phyloP scores from a whole-genome alignment of 176 grass and related monocot genomes.

The Eragrostis nindensis region DNA sequence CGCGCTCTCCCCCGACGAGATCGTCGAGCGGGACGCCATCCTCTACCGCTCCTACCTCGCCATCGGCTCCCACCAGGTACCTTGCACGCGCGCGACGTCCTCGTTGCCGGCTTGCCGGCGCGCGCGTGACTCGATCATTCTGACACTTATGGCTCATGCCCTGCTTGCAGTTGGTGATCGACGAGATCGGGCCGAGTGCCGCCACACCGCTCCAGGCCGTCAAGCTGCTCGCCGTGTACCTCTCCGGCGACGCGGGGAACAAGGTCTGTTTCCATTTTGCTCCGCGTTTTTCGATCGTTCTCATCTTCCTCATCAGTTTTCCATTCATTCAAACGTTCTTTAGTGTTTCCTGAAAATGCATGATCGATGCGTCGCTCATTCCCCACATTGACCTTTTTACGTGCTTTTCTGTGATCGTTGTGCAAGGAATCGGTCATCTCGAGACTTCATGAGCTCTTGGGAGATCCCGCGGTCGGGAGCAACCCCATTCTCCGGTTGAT shows the following conservation, averaged over 20 bases:
- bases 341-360: neutral
- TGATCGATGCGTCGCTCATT: neutral
- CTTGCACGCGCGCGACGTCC: neutral
- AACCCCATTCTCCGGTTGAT: conserved; percentile 55
- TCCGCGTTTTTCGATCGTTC: no score
- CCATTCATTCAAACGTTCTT: no score
- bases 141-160: neutral
- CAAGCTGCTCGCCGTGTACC: conserved; percentile 70
- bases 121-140: neutral
- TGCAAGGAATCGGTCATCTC: conserved; percentile 58
- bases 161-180: conserved; percentile 68
- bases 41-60: conserved; percentile 89
- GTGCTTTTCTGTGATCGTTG: neutral
- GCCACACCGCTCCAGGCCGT: conserved; percentile 83
- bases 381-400: neutral
- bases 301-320: neutral
- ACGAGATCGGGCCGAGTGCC: conserved; percentile 67
- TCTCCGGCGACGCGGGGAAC: conserved; percentile 45
- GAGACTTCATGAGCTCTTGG: conserved; percentile 56
- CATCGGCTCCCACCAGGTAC: conserved; percentile 77
- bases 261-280: conserved; percentile 41
- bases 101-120: neutral
- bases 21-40: conserved; percentile 69
- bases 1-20: conserved; percentile 57
- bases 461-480: conserved; percentile 60